Evolutionary conservation across 768 basidiomycete species (phyloP), one percentile per base, ranked within the genome.

Genomic region (Tylopilus subfusipes): DNA sequence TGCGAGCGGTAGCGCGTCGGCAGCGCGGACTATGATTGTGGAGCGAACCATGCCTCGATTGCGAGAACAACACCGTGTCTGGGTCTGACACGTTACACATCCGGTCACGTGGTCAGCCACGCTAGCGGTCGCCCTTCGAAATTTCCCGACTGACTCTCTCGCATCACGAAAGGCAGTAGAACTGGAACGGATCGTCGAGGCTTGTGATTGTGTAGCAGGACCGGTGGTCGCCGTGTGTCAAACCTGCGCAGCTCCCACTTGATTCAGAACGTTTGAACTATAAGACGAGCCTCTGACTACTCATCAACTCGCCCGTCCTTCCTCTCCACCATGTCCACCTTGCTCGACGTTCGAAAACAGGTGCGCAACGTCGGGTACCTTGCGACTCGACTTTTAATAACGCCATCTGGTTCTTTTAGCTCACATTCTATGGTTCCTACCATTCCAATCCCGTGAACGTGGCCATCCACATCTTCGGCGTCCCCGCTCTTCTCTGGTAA

Each of bases 371-470:
- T 14, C 34, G 42, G 19, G 34, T 13, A 18, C 46, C 24, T 49
- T 42, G 47, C 39, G 50, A 54, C 53, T 57, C 29, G 63, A 50
- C 24, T 45, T 34, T 48, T 52, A 49, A 49, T 50, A 48, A 48
- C 43, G 10, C 9, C 42, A 51, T 52, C 47, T 34, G 48, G 50
- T 34, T 55, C 55, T 48, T 19, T 24, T 56, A 97, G 93, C 80
- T 98, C 65, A 78, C 86, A 24, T 96, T 96, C 77, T 98, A 98
- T 69, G 93, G 92, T 19, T 86, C 93, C 48, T 97, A 97, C 72
- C 94, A 97, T 71, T 77, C 83, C 16, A 86, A 96, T 69, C 82
- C 82, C 25, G 73, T 83, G 57, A 98, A 98, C 69, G 73, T 98
- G 59, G 70, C 80, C 51, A 91, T 98, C 57, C 96, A 98, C 70